Evolutionary conservation across 2,329 filamentous ascomycete species (phyloP).

Genomic region (Lecanosticta acicola): DNA sequence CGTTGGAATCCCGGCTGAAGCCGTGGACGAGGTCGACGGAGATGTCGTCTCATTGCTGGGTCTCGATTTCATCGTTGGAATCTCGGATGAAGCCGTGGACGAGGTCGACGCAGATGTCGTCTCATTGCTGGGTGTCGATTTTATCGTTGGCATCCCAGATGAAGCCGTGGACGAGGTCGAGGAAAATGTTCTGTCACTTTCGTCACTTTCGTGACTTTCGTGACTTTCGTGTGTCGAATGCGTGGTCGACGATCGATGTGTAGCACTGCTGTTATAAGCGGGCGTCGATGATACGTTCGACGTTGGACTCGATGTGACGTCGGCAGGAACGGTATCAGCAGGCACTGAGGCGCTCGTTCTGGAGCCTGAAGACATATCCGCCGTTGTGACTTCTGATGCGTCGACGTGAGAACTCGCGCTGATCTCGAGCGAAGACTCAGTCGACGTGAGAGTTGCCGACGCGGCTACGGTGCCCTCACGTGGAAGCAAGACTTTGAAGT

Average conservation of each 20-base stretch:
- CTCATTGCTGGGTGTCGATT: background rate
- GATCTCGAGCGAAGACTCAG: background rate
- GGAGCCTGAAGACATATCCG: background rate
- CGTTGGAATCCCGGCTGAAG: background rate
- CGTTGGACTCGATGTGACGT: background rate
- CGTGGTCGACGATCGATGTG: background rate
- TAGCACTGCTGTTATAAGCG: background rate
- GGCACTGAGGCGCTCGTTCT: slow-evolving; percentile 1
- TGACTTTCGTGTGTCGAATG: too few relatives aligned
- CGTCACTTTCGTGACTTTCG: too few relatives aligned
- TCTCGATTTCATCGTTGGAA: background rate
- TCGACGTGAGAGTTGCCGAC: background rate
- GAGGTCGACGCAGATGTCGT: background rate
- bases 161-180: background rate
- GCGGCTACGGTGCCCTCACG: slow-evolving; percentile 19
- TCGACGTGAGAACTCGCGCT: background rate
- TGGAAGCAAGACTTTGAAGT: slow-evolving; percentile 15
- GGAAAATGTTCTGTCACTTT: background rate
- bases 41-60: background rate
- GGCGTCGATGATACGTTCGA: background rate
- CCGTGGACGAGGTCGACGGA: background rate
- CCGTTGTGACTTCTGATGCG: background rate
- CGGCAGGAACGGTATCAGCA: background rate
- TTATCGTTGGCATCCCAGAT: background rate
- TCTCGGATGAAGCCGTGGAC: background rate